Evolutionary conservation across 768 basidiomycete species (phyloP).

Genomic region (Cubamyces sp.): DNA sequence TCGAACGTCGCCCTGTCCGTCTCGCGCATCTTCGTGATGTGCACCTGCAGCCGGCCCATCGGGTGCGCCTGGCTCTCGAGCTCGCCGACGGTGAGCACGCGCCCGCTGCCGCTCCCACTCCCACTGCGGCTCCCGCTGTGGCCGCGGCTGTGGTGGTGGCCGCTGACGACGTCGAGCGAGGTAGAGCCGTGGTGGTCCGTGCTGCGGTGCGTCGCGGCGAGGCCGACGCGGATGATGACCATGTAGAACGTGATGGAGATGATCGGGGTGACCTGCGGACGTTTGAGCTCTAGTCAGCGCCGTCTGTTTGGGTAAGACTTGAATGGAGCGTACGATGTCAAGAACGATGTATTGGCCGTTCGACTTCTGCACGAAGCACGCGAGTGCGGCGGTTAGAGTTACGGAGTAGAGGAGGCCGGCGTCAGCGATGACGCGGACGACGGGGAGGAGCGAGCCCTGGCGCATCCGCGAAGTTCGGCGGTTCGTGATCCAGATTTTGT

Average conservation of each 20-base stretch:
- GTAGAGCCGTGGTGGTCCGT: not conserved
- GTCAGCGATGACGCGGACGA: constrained; percentile 33
- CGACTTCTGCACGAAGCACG: constrained; percentile 29
- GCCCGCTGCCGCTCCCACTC: not conserved
- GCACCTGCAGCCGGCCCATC: constrained; percentile 13
- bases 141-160: not conserved
- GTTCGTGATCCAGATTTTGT: constrained; percentile 33
- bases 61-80: constrained; percentile 11
- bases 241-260: constrained; percentile 35
- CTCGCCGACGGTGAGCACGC: constrained; percentile 12
- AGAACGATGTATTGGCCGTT: constrained; percentile 30
- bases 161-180: not conserved
- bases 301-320: not conserved
- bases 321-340: constrained; percentile 27
- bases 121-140: not conserved
- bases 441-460: constrained; percentile 21
- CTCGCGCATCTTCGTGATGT: constrained; percentile 19
- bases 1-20: constrained; percentile 7
- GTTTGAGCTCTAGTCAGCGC: no score
- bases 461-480: constrained; percentile 14
- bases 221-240: constrained; percentile 31
- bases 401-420: constrained; percentile 32
- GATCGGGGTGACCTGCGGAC: constrained; percentile 29
- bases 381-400: constrained; percentile 30
- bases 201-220: constrained; percentile 8